Conservation (phyloP, 176 grass and related monocot genomes). For the Olyra latifolia region DNA sequence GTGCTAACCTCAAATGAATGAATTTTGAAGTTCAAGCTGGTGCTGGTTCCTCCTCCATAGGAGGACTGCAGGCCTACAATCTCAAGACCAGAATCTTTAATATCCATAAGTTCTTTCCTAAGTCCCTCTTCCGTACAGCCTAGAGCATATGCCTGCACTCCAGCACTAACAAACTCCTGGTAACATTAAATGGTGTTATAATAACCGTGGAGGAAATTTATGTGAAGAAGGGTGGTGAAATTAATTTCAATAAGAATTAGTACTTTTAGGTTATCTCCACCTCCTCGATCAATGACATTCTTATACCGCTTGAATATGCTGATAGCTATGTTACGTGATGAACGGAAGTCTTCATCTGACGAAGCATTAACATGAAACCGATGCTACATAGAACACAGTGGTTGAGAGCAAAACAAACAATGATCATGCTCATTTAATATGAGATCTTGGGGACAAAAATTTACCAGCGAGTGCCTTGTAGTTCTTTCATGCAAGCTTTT, state of each 20-base stretch:
- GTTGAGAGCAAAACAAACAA: not conserved
- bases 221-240: conserved; percentile 3
- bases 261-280: conserved; percentile 86
- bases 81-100: conserved; percentile 71
- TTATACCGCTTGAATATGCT: conserved; percentile 89
- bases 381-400: conserved; percentile 46
- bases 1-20: conserved; percentile 65
- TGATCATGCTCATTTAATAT: conserved; percentile 6
- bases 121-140: conserved; percentile 93
- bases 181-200: conserved; percentile 13
- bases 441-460: conserved; percentile 2
- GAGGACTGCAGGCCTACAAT: conserved; percentile 70
- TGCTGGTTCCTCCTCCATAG: conserved; percentile 59
- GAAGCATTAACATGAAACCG: conserved; percentile 79
- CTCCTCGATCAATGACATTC: conserved; percentile 78
- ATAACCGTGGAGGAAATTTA: not conserved
- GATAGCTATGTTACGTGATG: conserved; percentile 77
- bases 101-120: conserved; percentile 79
- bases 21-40: conserved; percentile 69
- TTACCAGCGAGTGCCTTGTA: conserved; percentile 63
- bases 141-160: conserved; percentile 87
- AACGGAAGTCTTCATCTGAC: conserved; percentile 77
- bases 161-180: conserved; percentile 85
- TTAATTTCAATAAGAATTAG: conserved; percentile 26
- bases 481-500: conserved; percentile 59